Evolutionary conservation across 78 protist genomes (phyloP), one percentile per base, ranked within the genome.

Genomic region (Chrysochromulina parva): DNA sequence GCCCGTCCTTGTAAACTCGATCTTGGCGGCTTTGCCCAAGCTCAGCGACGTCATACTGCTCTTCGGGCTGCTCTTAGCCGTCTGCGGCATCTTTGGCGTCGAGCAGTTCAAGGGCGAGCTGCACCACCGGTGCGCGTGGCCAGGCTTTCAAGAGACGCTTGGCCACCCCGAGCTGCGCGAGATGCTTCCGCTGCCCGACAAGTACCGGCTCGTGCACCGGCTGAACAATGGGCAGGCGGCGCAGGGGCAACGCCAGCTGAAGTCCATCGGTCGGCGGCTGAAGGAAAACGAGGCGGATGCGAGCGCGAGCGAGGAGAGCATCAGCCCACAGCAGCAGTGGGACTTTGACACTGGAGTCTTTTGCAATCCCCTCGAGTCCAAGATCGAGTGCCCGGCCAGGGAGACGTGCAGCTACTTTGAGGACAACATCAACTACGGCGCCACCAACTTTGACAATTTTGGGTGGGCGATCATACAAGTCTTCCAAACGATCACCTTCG

Each of bases 31-130:
- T 26, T 20, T 90, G 48, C 5, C 16, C 4, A 74, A 47, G 20
- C 58, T 93, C 26, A 76, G 13, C 58, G 58, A 91, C 82, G 95
- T 84, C 20, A 6, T 52, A 1, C 1, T 84, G 58, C 80, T 93
- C 14, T 24, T 22, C 76, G 58, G 11, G 11, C 66, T 93, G 28
- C 0, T 81, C 47, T 74, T 80, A 66, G 9, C 14, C 26, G 50
- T 93, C 19, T 88, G 74, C n/a, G 92, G 69, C 52, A 60, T 81
- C 55, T 2, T 67, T 55, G 95, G 92, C 20, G 85, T 84, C 19
- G 91, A 93, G 60, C 62, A 90, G 17, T 82, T 78, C 81, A 58
- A 38, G 50, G 71, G 62, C 62, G 62, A 7, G 24, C 62, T 58
- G 24, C 62, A 58, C 13, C 13, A 14, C 62, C 62, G 62, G 24